phyloP scores from a whole-genome alignment of 179 eudicot genomes.

The Carnegiea gigantea region DNA sequence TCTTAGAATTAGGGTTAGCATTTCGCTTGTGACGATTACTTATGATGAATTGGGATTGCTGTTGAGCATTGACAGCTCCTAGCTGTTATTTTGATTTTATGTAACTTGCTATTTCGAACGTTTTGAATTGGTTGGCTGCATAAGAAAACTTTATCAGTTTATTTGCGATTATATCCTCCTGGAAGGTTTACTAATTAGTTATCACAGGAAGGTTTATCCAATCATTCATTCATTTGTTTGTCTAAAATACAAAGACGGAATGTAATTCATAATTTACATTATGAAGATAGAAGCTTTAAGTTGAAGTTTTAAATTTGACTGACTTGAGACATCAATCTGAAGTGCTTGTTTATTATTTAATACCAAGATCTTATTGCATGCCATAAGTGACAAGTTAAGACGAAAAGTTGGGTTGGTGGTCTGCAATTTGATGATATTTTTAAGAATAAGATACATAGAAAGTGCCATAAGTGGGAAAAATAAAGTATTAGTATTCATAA shows the following conservation, averaged over 20 bases:
- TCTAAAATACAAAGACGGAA: background rate
- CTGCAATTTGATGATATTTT: too few species aligned
- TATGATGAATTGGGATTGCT: constrained; percentile 29
- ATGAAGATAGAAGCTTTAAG: too few species aligned
- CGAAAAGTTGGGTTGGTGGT: background rate
- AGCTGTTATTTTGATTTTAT: constrained; percentile 27
- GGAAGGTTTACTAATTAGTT: background rate
- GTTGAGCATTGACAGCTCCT: constrained; percentile 30
- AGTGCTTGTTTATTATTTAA: too few species aligned
- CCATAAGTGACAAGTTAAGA: too few species aligned
- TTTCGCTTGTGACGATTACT: constrained; percentile 24
- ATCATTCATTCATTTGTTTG: background rate
- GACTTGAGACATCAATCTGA: too few species aligned
- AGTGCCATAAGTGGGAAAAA: too few species aligned
- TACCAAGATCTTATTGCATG: too few species aligned
- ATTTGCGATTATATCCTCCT: background rate
- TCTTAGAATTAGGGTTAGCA: constrained; percentile 30
- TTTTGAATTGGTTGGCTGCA: background rate
- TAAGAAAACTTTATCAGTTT: background rate
- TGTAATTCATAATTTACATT: background rate
- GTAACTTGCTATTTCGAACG: background rate
- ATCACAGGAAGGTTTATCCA: background rate
- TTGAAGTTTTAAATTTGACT: too few species aligned
- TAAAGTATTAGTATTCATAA: too few species aligned
- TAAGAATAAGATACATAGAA: too few species aligned